Base-by-base conservation (phyloP, 768 basidiomycete species). In the Pulveroboletus sp. region DNA sequence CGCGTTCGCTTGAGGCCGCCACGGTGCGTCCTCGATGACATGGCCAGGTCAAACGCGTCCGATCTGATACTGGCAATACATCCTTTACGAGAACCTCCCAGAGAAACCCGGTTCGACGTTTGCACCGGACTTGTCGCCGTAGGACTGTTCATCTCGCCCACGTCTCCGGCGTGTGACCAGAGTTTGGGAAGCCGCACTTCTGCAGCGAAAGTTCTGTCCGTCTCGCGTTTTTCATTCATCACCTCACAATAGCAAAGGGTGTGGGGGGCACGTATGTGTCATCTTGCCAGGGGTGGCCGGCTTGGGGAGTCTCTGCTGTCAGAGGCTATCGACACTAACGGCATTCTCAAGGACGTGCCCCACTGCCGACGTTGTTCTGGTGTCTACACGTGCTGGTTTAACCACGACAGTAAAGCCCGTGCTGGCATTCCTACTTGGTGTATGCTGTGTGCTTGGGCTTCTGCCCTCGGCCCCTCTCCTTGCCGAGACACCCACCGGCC, bases 341-440 rank as follows among this genome's bases (percentile, higher is more conserved):
- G 60, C 60, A 55, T 55, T 30, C 33, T 44, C 32, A 44, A 21
- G 32, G 43, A 35, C 8, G 5, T 31, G 17, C 30, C 24, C 14
- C 40, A 9, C 39, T 57, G 17, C 58, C 50, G 41, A 50, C 7
- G 18, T 28, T 31, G 9, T 40, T 37, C 40, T 36, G 24, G n/a
- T 8, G 18, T n/a, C 38, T 4, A 31, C 49, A 9, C 28, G 26
- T 31, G 27, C 31, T 42, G 15, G 24, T 36, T 18, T 27, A 7
- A 2, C 12, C 38, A 32, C 15, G 11, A 33, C 10, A 17, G 36
- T 30, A 40, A n/a, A 56, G 10, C 14, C 17, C 28, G n/a, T 18
- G 40, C n/a, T 43, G 26, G 42, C 17, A 37, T 28, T 7, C 12
- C 11, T 28, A 8, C 32, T 35, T 14, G 15, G 18, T 43, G 8